Evolutionary conservation across 2,329 filamentous ascomycete species (phyloP).

Genomic region (Monilinia polystroma): DNA sequence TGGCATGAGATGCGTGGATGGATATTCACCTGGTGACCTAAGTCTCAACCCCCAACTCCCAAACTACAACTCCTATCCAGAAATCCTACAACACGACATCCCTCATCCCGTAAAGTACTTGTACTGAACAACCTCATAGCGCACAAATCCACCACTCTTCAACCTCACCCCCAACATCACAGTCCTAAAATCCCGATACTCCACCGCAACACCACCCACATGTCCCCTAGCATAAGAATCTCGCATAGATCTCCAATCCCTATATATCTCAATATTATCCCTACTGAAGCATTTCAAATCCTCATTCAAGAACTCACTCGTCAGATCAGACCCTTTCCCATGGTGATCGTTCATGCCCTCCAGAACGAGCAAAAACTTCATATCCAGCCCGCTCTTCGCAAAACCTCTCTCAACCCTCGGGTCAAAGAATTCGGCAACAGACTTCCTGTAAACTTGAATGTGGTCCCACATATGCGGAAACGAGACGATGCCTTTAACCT

Average conservation of each 20-base stretch:
- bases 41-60: neutral
- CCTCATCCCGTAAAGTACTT: neutral
- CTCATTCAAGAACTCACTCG: neutral
- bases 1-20: too few species aligned
- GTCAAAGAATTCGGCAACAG: neutral
- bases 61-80: neutral
- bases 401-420: constrained; percentile 1
- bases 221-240: neutral
- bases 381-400: neutral
- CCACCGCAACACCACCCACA: constrained; percentile 3
- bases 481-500: neutral
- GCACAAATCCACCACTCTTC: constrained; percentile 9
- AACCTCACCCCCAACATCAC: neutral
- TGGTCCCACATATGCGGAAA: constrained; percentile 17
- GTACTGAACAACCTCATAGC: constrained; percentile 5
- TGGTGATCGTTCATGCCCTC: constrained; percentile 1
- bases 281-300: constrained; percentile 2
- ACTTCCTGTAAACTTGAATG: neutral
- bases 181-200: neutral
- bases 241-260: neutral
- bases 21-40: too few species aligned
- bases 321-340: neutral
- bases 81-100: too few species aligned
- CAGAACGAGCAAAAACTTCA: constrained; percentile 1
- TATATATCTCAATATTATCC: neutral